These are phyloP conservation scores for Jacaranda copaia DNA, from an alignment of 257 asterid genomes.

Conservation along the genomic window DNA sequence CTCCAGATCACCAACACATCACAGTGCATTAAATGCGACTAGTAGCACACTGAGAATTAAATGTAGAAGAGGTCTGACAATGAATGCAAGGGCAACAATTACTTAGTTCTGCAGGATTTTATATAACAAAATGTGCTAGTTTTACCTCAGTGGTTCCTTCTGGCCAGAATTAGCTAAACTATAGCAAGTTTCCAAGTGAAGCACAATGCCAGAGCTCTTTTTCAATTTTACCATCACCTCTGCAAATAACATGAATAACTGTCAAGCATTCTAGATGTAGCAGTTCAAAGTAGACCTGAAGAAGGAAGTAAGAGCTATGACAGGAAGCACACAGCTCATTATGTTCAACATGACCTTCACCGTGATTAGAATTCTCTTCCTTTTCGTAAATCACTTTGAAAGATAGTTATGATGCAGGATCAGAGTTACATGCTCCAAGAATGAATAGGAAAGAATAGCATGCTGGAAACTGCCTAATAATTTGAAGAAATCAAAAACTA, in stretches of 20 bases:
- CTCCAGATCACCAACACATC: conserved; percentile 99
- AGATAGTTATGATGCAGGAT: conserved; percentile 71
- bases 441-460: conserved; percentile 75
- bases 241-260: conserved; percentile 45
- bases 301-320: conserved; percentile 88
- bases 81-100: no score
- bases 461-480: conserved; percentile 93
- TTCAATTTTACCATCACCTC: conserved; percentile 96
- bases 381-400: conserved; percentile 56
- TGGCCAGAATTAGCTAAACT: conserved; percentile 76
- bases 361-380: conserved; percentile 63
- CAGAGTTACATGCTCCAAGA: conserved; percentile 87
- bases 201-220: conserved; percentile 87
- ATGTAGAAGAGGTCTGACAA: no score
- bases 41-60: no score
- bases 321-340: conserved; percentile 82
- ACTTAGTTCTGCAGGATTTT: no score
- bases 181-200: conserved; percentile 91
- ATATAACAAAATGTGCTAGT: no score
- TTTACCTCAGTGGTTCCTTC: conserved; percentile 85
- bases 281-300: conserved; percentile 70
- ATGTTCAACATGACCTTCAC: conserved; percentile 62
- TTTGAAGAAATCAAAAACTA: conserved; percentile 34
- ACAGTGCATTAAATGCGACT: no score
- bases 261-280: conserved; percentile 33